Conservation (phyloP, 805 yeast genomes). For the Saturnispora galanensis region DNA sequence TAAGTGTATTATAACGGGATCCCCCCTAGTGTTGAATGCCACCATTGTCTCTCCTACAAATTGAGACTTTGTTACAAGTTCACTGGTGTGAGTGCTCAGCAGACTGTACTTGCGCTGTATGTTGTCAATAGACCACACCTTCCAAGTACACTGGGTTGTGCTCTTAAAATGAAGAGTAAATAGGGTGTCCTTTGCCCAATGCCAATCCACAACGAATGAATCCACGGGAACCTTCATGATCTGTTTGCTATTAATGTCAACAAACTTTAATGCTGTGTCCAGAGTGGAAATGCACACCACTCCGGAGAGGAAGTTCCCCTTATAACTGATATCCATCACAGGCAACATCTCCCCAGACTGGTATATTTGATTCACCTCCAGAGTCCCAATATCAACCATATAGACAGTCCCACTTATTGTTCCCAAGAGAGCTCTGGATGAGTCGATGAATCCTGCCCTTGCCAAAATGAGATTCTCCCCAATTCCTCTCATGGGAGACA, state of each 20-base stretch:
- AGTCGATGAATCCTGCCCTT: conserved; percentile 15
- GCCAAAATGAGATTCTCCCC: conserved; percentile 2
- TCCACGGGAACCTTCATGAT: background rate
- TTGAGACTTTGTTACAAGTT: background rate
- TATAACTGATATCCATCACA: conserved; percentile 6
- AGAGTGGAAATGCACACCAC: background rate
- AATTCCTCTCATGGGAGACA: conserved; percentile 9
- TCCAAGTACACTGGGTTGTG: background rate
- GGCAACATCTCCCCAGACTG: conserved; percentile 6
- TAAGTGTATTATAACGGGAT: conserved; percentile 8
- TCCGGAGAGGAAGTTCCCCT: conserved; percentile 2
- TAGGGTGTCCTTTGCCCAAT: background rate
- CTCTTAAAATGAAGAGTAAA: background rate
- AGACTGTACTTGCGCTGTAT: background rate
- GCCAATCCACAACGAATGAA: conserved; percentile 4
- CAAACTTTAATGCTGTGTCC: conserved; percentile 1
- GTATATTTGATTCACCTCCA: conserved; percentile 4
- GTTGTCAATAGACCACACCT: background rate
- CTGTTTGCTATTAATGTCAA: conserved; percentile 4
- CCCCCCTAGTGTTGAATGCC: background rate
- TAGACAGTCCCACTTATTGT: conserved; percentile 17
- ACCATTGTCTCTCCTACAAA: background rate
- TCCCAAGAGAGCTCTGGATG: conserved; percentile 17
- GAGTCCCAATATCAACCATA: conserved; percentile 2
- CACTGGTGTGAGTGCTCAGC: background rate